phyloP scores from a whole-genome alignment of 2,329 filamentous ascomycete species.

The Aspergillus pseudonomiae region DNA sequence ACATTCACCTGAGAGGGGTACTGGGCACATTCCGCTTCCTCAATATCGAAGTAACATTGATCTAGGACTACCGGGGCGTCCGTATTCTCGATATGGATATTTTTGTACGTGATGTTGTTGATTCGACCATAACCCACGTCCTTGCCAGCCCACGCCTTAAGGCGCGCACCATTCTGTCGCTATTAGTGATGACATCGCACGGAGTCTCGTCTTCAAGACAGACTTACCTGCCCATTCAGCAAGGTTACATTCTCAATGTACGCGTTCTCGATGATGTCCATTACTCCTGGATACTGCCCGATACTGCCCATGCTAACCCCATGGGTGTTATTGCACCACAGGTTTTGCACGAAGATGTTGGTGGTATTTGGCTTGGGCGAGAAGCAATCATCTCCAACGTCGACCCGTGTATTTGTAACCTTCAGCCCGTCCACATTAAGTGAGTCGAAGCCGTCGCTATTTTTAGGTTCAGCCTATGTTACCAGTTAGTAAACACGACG shows the following conservation, averaged over 20 bases:
- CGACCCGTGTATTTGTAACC: conserved; percentile 55
- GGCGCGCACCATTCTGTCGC: conserved; percentile 56
- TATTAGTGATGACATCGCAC: conserved; percentile 26
- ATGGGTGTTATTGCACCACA: conserved; percentile 64
- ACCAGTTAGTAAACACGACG: background rate
- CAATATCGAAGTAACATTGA: conserved; percentile 65
- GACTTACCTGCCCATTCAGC: conserved; percentile 50
- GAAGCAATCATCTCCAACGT: conserved; percentile 65
- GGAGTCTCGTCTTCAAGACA: background rate
- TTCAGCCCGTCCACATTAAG: conserved; percentile 59
- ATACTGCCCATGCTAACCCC: conserved; percentile 62
- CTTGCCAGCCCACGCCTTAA: conserved; percentile 64
- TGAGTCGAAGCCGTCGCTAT: conserved; percentile 66
- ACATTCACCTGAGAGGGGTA: conserved; percentile 63
- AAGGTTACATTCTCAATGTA: conserved; percentile 63
- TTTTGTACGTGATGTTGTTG: conserved; percentile 64
- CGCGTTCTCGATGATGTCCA: conserved; percentile 60
- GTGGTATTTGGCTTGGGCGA: conserved; percentile 63
- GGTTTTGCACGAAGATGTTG: conserved; percentile 61
- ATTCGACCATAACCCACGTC: conserved; percentile 63
- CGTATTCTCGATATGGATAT: conserved; percentile 62
- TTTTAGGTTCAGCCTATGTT: conserved; percentile 54
- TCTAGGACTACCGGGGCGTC: conserved; percentile 62
- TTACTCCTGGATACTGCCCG: conserved; percentile 59
- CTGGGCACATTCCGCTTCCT: conserved; percentile 53